Percentiles rank a stretch among this genome's conserved stretches.
These are phyloP conservation scores for Claviceps pusilla DNA, from an alignment of 2,329 filamentous ascomycete species.

Conservation along the genomic window DNA sequence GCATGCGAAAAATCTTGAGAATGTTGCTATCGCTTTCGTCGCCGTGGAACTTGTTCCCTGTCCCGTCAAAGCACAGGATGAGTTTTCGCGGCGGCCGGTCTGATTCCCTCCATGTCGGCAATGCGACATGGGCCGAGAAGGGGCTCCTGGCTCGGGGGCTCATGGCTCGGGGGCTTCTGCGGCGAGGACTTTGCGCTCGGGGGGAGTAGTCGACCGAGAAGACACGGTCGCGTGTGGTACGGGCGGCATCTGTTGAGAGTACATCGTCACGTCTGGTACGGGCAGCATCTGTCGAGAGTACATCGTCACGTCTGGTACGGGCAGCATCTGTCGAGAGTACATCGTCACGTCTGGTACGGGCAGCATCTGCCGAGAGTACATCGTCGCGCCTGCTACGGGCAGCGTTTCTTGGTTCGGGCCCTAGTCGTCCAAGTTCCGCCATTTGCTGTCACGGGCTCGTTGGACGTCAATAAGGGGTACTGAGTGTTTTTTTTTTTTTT, in stretches of 20 bases:
- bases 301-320: too few species aligned
- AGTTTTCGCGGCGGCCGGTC: constrained; percentile 26
- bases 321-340: neutral
- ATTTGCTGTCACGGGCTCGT: neutral
- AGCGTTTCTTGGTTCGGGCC: neutral
- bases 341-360: neutral
- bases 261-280: neutral
- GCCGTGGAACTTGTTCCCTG: constrained; percentile 48
- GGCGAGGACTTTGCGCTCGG: neutral
- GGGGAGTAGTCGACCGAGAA: neutral
- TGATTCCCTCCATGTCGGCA: neutral
- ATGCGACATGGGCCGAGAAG: neutral
- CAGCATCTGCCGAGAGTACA: neutral
- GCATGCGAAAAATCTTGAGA: constrained; percentile 55
- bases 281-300: neutral
- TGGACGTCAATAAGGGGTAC: too few species aligned
- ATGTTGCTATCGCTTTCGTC: constrained; percentile 51
- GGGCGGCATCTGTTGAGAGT: neutral
- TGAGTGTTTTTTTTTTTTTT: neutral
- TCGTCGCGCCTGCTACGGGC: neutral
- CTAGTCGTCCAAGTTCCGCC: neutral
- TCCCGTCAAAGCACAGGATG: constrained; percentile 48
- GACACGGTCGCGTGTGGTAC: neutral
- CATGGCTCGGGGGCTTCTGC: neutral
- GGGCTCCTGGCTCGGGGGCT: constrained; percentile 4